Conservation (phyloP, 306 rosid genomes). For the Acacia crassicarpa region DNA sequence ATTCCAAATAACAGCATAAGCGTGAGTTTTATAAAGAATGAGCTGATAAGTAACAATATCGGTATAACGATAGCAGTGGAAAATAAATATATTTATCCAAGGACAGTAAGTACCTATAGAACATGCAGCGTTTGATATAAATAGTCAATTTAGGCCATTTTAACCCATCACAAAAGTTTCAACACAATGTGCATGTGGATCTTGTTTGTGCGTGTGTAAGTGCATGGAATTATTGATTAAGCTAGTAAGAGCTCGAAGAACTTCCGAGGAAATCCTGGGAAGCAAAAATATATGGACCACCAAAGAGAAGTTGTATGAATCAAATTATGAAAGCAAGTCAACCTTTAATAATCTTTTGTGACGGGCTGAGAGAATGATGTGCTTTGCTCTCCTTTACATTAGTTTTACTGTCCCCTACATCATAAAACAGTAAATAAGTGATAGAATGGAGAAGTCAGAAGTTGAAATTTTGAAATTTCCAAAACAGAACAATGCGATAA, state of each 20-base stretch:
- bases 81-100: not conserved
- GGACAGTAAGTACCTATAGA: not conserved
- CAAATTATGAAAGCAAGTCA: constrained; percentile 11
- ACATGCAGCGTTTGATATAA: not conserved
- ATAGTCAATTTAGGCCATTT: not conserved
- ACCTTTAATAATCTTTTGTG: constrained; percentile 81
- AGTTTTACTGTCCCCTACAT: constrained; percentile 17
- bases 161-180: not conserved
- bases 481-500: not conserved
- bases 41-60: constrained; percentile 10
- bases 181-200: not conserved
- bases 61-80: not conserved
- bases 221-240: not conserved
- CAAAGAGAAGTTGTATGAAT: constrained; percentile 7
- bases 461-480: not conserved
- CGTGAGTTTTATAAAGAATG: not conserved
- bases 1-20: not conserved
- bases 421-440: not conserved
- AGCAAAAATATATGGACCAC: constrained; percentile 1
- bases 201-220: not conserved
- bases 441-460: not conserved
- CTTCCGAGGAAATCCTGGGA: not conserved
- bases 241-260: not conserved
- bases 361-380: constrained; percentile 60
- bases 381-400: constrained; percentile 37